Conservation (phyloP, 768 basidiomycete genomes). For the Psilocybe cubensis region DNA sequence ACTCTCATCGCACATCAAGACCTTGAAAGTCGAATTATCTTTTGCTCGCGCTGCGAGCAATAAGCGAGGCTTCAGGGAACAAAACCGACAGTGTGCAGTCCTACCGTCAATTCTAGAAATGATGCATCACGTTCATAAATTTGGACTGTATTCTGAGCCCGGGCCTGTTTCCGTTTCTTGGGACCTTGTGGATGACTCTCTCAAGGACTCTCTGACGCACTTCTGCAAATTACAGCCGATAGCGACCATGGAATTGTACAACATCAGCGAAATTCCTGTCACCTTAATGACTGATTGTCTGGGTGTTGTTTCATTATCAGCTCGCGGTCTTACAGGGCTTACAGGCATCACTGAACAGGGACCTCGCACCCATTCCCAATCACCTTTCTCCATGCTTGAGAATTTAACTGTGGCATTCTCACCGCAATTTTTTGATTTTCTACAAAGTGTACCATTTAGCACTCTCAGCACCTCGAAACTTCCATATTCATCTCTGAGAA, state of each 20-base stretch:
- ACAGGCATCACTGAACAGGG: not conserved
- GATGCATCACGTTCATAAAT: not conserved
- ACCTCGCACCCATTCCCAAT: not conserved
- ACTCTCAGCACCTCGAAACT: not conserved
- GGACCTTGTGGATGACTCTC: not conserved
- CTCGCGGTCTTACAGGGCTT: not conserved
- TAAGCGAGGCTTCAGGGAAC: not conserved
- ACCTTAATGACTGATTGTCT: not conserved
- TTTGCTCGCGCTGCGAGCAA: not conserved
- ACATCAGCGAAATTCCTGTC: not conserved
- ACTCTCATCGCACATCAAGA: not conserved
- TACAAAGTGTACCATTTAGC: not conserved
- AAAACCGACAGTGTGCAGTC: not conserved
- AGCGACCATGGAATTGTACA: not conserved
- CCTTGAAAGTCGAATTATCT: not conserved
- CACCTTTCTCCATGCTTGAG: not conserved
- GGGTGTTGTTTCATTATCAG: not conserved
- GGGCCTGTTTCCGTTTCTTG: not conserved
- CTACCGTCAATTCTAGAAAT: not conserved
- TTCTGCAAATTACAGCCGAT: not conserved
- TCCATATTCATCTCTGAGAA: not conserved
- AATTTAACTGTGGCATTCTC: not conserved
- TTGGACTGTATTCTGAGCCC: not conserved
- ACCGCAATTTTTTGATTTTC: not conserved
- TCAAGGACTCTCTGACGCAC: not conserved